Evolutionary conservation across 129 eudicot species (phyloP), one percentile per base, ranked within the genome.

Genomic region (Tanacetum coccineum): DNA sequence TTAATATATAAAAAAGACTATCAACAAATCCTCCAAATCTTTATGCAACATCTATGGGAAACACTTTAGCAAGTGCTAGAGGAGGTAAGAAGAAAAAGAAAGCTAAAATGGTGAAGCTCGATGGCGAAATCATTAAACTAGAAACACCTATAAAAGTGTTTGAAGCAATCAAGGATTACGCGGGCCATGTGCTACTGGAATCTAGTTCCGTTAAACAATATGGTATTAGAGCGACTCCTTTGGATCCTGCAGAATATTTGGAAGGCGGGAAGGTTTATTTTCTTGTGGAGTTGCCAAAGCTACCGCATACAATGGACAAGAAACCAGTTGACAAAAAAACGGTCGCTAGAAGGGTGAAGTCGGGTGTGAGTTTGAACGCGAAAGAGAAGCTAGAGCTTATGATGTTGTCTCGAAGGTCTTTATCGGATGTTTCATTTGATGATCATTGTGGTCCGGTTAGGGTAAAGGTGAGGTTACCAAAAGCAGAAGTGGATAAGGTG

Each of bases 91-190:
- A 73, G 52, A 86, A 67, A 18, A 87, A 74, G 67, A 81, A 70
- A 50, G 89, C 89, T 22, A 87, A 82, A 70, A 74, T 90, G 58
- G 83, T 90, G 87, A 90, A 84, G 76, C 82, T 90, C 64, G 76
- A 81, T n/a, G 97, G 97, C 30, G 79, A 87, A 44, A 66, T 59
- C 32, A 62, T 87, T 56, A 90, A 90, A 64, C 2, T 85, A 0
- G 68, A 68, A 67, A 56, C 79, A 17, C 97, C 97, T 44, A 51
- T 74, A 22, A 61, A 53, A 55, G 87, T 76, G 15, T 47, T 18
- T 48, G 83, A 91, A 67, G 86, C 79, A 21, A 53, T 87, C 28
- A 79, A 75, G 17, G 79, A 85, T 59, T 87, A 91, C 69, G 81
- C 90, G 0, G 82, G 75, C 17, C 77, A 82, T 71, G 89, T 87